phyloP scores from a whole-genome alignment of 352 stramenopile species.

The Globisporangium splendens region DNA sequence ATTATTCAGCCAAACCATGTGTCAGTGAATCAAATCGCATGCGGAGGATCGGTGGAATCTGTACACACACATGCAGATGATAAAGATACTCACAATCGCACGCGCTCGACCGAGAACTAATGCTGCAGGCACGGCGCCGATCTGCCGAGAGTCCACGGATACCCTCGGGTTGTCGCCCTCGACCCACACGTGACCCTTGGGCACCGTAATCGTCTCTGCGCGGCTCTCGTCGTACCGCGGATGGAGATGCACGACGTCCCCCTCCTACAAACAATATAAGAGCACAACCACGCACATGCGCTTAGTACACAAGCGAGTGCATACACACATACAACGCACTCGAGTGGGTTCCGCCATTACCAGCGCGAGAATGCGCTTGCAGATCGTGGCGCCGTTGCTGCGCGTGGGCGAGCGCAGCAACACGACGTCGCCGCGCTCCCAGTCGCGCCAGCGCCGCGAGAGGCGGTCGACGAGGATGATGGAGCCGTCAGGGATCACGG shows the following conservation, averaged over 20 bases:
- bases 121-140: slow-evolving; percentile 88
- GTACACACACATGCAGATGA: neutral
- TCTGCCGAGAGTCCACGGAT: slow-evolving; percentile 93
- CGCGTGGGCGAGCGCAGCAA: slow-evolving; percentile 78
- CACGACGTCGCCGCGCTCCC: slow-evolving; percentile 79
- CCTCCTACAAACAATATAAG: slow-evolving; percentile 42
- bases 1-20: neutral
- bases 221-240: slow-evolving; percentile 60
- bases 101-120: slow-evolving; percentile 81
- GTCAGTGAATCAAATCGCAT: neutral
- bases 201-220: slow-evolving; percentile 67
- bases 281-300: neutral
- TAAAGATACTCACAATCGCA: slow-evolving; percentile 51
- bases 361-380: slow-evolving; percentile 85
- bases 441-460: slow-evolving; percentile 56
- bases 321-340: neutral
- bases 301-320: neutral
- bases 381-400: slow-evolving; percentile 66
- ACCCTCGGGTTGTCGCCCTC: slow-evolving; percentile 95
- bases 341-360: slow-evolving; percentile 32
- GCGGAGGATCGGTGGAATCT: no score
- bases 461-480: slow-evolving; percentile 82
- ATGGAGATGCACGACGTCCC: slow-evolving; percentile 76
- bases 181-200: slow-evolving; percentile 94
- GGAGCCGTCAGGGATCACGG: slow-evolving; percentile 75